phyloP scores from a whole-genome alignment of 2,329 filamentous ascomycete species.

The Aspergillus puulaauensis region DNA sequence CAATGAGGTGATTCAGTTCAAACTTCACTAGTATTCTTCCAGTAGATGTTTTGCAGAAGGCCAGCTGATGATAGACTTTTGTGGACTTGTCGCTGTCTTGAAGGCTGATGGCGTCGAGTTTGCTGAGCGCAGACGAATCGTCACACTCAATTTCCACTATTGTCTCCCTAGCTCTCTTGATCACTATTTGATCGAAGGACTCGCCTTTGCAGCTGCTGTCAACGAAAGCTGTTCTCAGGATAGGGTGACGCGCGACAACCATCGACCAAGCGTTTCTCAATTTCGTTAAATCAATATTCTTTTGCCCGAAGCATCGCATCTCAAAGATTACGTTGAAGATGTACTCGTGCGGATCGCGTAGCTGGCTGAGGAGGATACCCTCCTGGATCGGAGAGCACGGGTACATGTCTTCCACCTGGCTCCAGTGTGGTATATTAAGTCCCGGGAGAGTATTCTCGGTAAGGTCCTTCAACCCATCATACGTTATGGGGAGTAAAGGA shows the following conservation, averaged over 20 bases:
- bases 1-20: constrained; percentile 40
- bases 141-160: constrained; percentile 31
- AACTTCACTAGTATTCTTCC: constrained; percentile 35
- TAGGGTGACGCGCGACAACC: constrained; percentile 33
- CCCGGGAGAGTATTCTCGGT: constrained; percentile 34
- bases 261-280: constrained; percentile 35
- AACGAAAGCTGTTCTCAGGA: constrained; percentile 36
- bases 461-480: constrained; percentile 40
- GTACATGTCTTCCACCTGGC: constrained; percentile 35
- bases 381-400: constrained; percentile 39
- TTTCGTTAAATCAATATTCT: constrained; percentile 23
- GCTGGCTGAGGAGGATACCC: constrained; percentile 38
- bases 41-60: constrained; percentile 31
- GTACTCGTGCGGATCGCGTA: constrained; percentile 35
- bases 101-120: constrained; percentile 29
- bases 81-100: constrained; percentile 25
- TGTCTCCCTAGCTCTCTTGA: constrained; percentile 26
- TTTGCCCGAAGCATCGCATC: constrained; percentile 21
- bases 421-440: constrained; percentile 31
- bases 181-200: constrained; percentile 39
- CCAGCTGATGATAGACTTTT: constrained; percentile 36
- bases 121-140: constrained; percentile 27
- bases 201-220: constrained; percentile 34
- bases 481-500: constrained; percentile 44
- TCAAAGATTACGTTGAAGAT: constrained; percentile 39